Evolutionary conservation across 2,329 filamentous ascomycete species (phyloP).

Genomic region (Ophiostoma ulmi): DNA sequence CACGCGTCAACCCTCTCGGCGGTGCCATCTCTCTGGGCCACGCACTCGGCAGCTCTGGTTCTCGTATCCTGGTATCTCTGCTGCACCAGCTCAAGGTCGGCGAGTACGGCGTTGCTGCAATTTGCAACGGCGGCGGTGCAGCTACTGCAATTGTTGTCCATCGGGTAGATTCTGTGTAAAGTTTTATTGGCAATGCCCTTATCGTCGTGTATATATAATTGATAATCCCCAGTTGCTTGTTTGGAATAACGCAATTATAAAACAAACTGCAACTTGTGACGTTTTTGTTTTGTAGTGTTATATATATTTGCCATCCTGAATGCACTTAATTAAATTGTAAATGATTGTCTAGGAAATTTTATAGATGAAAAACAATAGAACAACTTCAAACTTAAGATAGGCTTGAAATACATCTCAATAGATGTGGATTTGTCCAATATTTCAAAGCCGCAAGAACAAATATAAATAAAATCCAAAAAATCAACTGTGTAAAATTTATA

Average conservation of each 20-base stretch:
- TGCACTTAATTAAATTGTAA: too few species aligned
- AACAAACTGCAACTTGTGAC: background rate
- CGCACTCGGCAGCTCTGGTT: conserved; percentile 87
- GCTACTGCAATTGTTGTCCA: conserved; percentile 90
- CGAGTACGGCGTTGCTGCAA: conserved; percentile 91
- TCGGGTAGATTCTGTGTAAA: conserved; percentile 58
- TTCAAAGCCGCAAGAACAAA: too few species aligned
- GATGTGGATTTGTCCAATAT: too few species aligned
- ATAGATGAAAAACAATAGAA: too few species aligned
- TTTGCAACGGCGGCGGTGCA: conserved; percentile 94
- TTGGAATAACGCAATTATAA: background rate
- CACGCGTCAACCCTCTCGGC: conserved; percentile 79
- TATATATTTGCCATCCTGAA: too few species aligned
- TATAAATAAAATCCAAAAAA: too few species aligned
- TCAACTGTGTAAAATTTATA: too few species aligned
- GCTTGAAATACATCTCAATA: too few species aligned
- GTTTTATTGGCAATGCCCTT: background rate
- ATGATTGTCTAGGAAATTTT: too few species aligned
- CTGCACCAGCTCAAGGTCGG: conserved; percentile 87
- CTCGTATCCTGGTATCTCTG: conserved; percentile 81
- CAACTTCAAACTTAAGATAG: too few species aligned
- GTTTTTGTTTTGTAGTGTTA: too few species aligned
- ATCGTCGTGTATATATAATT: background rate
- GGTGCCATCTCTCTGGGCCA: conserved; percentile 91
- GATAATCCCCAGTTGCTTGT: background rate